Conservation (phyloP, 169 alveolate species). For the Plasmodium cynomolgi region DNA sequence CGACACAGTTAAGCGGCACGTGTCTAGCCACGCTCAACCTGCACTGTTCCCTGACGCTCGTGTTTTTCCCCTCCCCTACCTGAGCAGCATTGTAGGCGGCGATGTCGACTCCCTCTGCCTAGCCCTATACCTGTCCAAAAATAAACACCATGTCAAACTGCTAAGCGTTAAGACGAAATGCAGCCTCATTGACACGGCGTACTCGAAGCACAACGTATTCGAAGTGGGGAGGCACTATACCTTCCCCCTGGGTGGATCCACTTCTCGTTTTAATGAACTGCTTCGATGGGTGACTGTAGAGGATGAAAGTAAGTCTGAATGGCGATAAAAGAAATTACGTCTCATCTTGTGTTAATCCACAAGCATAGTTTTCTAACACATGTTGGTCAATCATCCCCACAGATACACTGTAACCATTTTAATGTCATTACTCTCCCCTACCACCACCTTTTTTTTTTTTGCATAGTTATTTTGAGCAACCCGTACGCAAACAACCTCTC, state of each 20-base stretch:
- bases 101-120: constrained; percentile 32
- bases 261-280: background rate
- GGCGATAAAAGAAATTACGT: background rate
- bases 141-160: background rate
- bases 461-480: constrained; percentile 28
- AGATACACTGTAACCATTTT: no score
- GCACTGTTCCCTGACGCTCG: background rate
- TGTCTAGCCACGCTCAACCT: background rate
- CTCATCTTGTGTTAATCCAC: no score
- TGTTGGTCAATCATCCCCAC: no score
- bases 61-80: background rate
- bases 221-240: constrained; percentile 27
- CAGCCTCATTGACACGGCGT: background rate
- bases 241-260: background rate
- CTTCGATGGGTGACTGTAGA: background rate
- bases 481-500: constrained; percentile 36
- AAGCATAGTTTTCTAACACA: no score
- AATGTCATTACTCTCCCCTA: background rate
- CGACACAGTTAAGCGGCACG: background rate
- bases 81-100: constrained; percentile 49
- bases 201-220: background rate
- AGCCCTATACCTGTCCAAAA: constrained; percentile 14
- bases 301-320: constrained; percentile 16
- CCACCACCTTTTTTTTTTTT: background rate
- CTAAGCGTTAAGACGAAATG: constrained; percentile 2